Conservation (phyloP, 1,284 basidiomycete species). For the Malassezia arunalokei region DNA sequence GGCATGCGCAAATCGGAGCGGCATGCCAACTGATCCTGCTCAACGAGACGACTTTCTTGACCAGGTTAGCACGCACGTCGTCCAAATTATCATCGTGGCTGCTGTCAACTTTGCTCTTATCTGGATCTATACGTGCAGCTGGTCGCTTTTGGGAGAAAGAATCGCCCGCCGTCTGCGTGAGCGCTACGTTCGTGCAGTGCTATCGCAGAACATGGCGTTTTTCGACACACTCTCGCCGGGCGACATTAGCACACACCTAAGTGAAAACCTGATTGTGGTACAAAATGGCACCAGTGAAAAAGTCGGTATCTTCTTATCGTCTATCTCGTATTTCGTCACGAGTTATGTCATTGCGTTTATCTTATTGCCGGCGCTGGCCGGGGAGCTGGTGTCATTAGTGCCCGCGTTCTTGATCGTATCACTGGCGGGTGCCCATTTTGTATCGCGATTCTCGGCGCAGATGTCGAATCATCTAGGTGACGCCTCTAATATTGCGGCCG, state of each 20-base stretch:
- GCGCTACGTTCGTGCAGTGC: slow-evolving; percentile 47
- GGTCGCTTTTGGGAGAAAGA: slow-evolving; percentile 32
- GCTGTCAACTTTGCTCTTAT: slow-evolving; percentile 37
- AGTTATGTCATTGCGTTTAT: slow-evolving; percentile 31
- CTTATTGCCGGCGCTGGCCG: slow-evolving; percentile 27
- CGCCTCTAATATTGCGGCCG: slow-evolving; percentile 25
- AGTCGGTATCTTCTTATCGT: slow-evolving; percentile 30
- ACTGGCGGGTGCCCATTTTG: slow-evolving; percentile 23
- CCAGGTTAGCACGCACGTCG: slow-evolving; percentile 27
- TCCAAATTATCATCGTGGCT: slow-evolving; percentile 28
- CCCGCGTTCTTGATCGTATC: slow-evolving; percentile 28
- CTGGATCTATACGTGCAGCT: slow-evolving; percentile 36
- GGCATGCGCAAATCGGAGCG: slow-evolving; percentile 12
- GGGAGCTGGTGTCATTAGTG: slow-evolving; percentile 24
- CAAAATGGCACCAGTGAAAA: slow-evolving; percentile 38
- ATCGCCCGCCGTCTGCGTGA: slow-evolving; percentile 42
- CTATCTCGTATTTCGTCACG: slow-evolving; percentile 29
- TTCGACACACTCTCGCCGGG: slow-evolving; percentile 33
- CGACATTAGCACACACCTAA: slow-evolving; percentile 27
- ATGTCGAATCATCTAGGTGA: slow-evolving; percentile 26
- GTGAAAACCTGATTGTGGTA: slow-evolving; percentile 26
- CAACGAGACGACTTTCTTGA: slow-evolving; percentile 20
- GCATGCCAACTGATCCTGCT: slow-evolving; percentile 7
- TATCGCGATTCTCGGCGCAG: slow-evolving; percentile 22
- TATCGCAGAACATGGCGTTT: slow-evolving; percentile 48